Percentiles rank a stretch among this genome's conserved stretches.
Evolutionary conservation across 352 stramenopile species (phyloP).

Genomic region (Globisporangium irregulare): DNA sequence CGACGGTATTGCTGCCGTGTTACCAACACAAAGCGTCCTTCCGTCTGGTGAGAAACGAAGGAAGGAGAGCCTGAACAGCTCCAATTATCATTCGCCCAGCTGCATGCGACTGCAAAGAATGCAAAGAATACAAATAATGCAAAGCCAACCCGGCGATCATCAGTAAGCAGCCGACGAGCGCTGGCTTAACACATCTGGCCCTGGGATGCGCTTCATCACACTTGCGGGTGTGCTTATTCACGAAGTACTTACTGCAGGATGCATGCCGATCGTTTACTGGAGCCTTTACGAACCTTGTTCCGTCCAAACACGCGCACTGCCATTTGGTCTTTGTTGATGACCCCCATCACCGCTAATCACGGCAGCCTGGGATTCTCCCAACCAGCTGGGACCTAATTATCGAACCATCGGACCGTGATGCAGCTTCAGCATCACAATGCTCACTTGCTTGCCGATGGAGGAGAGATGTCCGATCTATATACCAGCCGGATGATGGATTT

Average conservation of each 20-base stretch:
- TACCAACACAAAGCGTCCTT: neutral
- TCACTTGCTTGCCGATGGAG: neutral
- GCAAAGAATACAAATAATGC: neutral
- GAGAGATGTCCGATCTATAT: neutral
- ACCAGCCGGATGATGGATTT: neutral
- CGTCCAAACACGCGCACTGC: neutral
- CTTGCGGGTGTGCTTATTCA: neutral
- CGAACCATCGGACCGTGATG: neutral
- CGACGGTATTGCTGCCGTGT: neutral
- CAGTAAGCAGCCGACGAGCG: neutral
- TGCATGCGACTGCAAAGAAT: neutral
- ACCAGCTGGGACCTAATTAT: neutral
- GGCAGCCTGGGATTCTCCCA: neutral
- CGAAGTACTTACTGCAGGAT: too few relatives aligned
- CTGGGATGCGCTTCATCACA: neutral
- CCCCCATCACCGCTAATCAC: neutral
- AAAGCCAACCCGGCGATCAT: neutral
- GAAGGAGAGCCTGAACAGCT: neutral
- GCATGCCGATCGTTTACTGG: neutral
- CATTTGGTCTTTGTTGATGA: neutral
- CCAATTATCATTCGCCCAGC: neutral
- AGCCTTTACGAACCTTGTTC: neutral
- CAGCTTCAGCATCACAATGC: neutral
- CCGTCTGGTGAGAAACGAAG: neutral
- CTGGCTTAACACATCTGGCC: neutral